A percentile compares a stretch with the other conserved stretches of the same genome.
phyloP scores from a whole-genome alignment of 2,329 filamentous ascomycete species.

The Microsporum audouinii region DNA sequence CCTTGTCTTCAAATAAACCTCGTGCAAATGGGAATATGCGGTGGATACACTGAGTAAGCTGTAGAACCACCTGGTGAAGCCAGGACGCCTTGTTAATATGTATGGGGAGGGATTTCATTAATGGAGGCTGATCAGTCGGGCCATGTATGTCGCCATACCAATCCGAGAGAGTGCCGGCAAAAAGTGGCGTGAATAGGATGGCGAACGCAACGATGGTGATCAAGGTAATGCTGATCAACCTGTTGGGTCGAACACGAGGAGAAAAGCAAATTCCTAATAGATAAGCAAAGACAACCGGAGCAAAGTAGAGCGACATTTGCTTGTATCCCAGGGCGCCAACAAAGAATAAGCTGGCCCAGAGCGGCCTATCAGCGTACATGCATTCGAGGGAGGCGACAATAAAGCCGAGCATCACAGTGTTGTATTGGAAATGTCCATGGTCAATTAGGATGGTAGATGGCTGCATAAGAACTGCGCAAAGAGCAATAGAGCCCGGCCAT shows the following conservation, averaged over 20 bases:
- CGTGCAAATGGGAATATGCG: conserved; percentile 92
- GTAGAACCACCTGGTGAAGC: conserved; percentile 65
- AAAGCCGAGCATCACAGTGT: conserved; percentile 94
- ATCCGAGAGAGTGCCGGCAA: conserved; percentile 61
- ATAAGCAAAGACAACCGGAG: conserved; percentile 83
- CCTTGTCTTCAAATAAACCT: conserved; percentile 97
- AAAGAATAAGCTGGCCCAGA: conserved; percentile 90
- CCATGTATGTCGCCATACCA: conserved; percentile 51
- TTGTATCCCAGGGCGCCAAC: conserved; percentile 93
- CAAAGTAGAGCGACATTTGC: conserved; percentile 98
- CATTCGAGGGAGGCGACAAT: conserved; percentile 78
- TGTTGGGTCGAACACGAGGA: conserved; percentile 54
- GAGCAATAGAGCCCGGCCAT: conserved; percentile 74
- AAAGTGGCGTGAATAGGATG: conserved; percentile 61
- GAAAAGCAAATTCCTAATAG: conserved; percentile 77
- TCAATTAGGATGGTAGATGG: conserved; percentile 84
- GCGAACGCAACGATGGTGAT: conserved; percentile 63
- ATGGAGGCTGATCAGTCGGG: conserved; percentile 50
- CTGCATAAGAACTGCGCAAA: conserved; percentile 85
- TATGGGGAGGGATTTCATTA: conserved; percentile 47
- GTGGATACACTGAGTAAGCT: conserved; percentile 72
- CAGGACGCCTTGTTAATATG: conserved; percentile 53
- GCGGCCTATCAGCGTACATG: conserved; percentile 68
- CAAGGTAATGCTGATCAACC: conserved; percentile 63
- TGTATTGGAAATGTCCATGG: conserved; percentile 95